Percentiles rank a stretch among this genome's conserved stretches.
phyloP scores from a whole-genome alignment of 352 stramenopile genomes.

The Stramenopiles sp. region DNA sequence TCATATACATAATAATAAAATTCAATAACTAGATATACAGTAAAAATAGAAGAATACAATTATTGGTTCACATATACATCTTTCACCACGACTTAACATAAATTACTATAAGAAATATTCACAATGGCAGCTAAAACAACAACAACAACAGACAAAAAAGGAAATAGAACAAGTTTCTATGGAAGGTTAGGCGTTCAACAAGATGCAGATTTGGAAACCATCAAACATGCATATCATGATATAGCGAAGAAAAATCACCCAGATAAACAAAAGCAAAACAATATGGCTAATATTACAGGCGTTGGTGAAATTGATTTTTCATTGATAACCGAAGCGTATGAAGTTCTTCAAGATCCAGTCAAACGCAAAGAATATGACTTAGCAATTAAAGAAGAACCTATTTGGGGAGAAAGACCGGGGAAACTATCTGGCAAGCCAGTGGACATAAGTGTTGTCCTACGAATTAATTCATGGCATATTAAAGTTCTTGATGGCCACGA shows the following conservation, averaged over 20 bases:
- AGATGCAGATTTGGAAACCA: constrained; percentile 71
- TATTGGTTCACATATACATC: no score
- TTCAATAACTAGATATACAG: no score
- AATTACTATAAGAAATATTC: not conserved
- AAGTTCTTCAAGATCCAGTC: not conserved
- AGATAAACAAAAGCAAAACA: constrained; percentile 56
- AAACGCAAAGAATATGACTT: not conserved
- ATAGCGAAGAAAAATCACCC: constrained; percentile 91
- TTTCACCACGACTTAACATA: no score
- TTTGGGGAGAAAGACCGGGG: not conserved
- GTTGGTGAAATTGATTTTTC: not conserved
- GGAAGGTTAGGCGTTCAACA: constrained; percentile 69
- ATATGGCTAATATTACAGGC: not conserved
- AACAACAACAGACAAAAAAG: constrained; percentile 19
- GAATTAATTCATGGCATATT: not conserved
- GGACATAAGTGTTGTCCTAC: not conserved
- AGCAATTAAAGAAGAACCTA: not conserved
- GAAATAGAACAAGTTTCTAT: constrained; percentile 79
- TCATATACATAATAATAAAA: no score
- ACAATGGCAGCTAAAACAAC: not conserved
- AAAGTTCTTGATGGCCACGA: not conserved
- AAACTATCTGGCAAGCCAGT: not conserved
- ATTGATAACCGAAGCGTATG: not conserved
- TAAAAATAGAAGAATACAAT: no score
- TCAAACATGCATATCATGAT: constrained; percentile 95